Evolutionary conservation across 192 early-diverging fungal genomes (phyloP).

Genomic region (Mortierella hygrophila): DNA sequence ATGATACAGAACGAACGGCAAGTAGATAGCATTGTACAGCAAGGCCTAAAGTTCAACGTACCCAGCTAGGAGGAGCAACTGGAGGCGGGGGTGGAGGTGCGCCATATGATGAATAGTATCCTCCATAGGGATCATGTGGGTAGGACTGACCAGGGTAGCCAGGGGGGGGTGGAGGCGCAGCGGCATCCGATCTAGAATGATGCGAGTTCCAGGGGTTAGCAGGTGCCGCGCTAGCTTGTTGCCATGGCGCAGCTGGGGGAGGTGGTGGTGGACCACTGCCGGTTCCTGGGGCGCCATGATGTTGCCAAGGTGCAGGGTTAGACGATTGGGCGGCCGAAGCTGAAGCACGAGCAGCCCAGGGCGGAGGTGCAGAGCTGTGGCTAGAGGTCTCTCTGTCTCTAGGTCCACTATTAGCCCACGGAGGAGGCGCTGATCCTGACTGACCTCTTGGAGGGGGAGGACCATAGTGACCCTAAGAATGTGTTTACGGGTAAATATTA

Average conservation of each 20-base stretch:
- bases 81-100: conserved; percentile 44
- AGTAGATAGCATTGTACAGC: background rate
- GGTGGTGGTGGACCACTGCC: conserved; percentile 32
- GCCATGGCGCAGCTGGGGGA: conserved; percentile 34
- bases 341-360: conserved; percentile 41
- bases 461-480: conserved; percentile 31
- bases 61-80: conserved; percentile 39
- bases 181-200: conserved; percentile 20
- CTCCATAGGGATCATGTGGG: conserved; percentile 32
- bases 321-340: conserved; percentile 26
- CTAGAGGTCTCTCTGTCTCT: conserved; percentile 19
- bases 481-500: background rate
- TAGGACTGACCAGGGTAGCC: conserved; percentile 25
- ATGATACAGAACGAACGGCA: background rate
- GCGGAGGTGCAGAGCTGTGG: conserved; percentile 30
- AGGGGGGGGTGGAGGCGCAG: conserved; percentile 31
- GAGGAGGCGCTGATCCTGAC: conserved; percentile 47
- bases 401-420: conserved; percentile 36
- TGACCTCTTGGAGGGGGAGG: conserved; percentile 24
- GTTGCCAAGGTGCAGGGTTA: conserved; percentile 51
- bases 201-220: conserved; percentile 22
- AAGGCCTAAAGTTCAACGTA: background rate
- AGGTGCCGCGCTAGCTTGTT: conserved; percentile 17
- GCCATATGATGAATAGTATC: conserved; percentile 33
- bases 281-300: conserved; percentile 48